Conservation (phyloP, 306 rosid species). For the Castanea sativa region DNA sequence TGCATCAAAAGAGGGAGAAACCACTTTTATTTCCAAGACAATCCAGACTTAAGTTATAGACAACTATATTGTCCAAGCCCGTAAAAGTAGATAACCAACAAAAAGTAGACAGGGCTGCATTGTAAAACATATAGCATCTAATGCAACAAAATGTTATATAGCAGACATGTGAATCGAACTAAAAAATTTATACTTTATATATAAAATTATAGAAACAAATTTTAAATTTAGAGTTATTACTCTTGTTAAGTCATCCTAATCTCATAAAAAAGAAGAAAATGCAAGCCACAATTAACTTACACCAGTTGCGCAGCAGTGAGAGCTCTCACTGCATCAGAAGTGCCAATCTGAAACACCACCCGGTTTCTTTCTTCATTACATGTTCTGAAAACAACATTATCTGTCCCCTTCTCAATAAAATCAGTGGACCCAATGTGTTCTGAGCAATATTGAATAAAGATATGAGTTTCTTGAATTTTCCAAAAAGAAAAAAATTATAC, state of each 20-base stretch:
- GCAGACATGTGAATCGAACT: not conserved
- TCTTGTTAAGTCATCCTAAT: conserved; percentile 10
- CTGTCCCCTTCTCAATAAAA: conserved; percentile 83
- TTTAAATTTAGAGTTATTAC: not conserved
- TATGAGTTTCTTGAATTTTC: not conserved
- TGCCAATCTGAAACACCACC: conserved; percentile 89
- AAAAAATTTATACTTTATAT: not conserved
- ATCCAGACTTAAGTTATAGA: not conserved
- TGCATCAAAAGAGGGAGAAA: not conserved
- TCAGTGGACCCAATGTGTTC: conserved; percentile 62
- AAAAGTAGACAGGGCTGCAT: not conserved
- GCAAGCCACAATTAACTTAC: conserved; percentile 45
- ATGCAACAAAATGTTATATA: not conserved
- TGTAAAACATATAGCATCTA: not conserved
- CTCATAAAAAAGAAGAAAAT: conserved; percentile 7
- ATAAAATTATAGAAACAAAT: not conserved
- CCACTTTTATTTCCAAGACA: not conserved
- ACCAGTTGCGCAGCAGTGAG: conserved; percentile 73
- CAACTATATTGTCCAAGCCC: not conserved
- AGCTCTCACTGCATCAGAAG: conserved; percentile 84
- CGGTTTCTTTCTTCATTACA: conserved; percentile 63
- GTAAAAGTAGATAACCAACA: not conserved
- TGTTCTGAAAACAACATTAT: conserved; percentile 77
- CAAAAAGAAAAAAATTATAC: conserved; percentile 8
- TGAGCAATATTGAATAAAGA: conserved; percentile 18